Percentiles rank a stretch among this genome's conserved stretches.
Conservation (phyloP, 2,329 filamentous ascomycete species). For the Xylariaceae sp. region DNA sequence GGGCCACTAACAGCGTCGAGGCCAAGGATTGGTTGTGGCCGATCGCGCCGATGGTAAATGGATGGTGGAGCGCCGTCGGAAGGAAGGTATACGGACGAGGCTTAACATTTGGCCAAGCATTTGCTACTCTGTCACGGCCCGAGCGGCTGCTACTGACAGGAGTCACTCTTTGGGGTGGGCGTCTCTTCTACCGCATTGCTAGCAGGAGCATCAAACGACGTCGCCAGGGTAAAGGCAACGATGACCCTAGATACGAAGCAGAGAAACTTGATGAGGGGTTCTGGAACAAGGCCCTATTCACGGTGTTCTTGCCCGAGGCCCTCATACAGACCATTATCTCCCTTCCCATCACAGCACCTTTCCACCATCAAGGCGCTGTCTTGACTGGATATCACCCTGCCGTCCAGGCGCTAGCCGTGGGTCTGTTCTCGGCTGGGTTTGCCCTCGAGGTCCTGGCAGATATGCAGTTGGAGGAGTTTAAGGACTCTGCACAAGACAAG, state of each 20-base stretch:
- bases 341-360: conserved; percentile 62
- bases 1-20: conserved; percentile 48
- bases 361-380: conserved; percentile 51
- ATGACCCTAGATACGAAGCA: conserved; percentile 62
- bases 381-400: conserved; percentile 40
- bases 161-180: conserved; percentile 63
- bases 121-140: conserved; percentile 56
- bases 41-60: conserved; percentile 51
- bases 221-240: conserved; percentile 46
- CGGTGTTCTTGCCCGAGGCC: conserved; percentile 63
- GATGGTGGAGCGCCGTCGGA: conserved; percentile 65
- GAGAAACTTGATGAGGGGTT: conserved; percentile 60
- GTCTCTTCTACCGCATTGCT: conserved; percentile 62
- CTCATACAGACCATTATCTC: conserved; percentile 63
- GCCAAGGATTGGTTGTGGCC: conserved; percentile 69
- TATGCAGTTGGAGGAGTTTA: conserved; percentile 56
- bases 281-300: conserved; percentile 63
- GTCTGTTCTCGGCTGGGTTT: conserved; percentile 62
- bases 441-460: conserved; percentile 64
- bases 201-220: conserved; percentile 53
- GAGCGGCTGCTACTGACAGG: conserved; percentile 62
- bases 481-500: conserved; percentile 50
- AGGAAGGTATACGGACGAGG: conserved; percentile 54
- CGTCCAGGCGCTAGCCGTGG: conserved; percentile 54
- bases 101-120: conserved; percentile 53